Evolutionary conservation across 495 filamentous ascomycete genomes (phyloP).

Genomic region (Penicillium nucicola): DNA sequence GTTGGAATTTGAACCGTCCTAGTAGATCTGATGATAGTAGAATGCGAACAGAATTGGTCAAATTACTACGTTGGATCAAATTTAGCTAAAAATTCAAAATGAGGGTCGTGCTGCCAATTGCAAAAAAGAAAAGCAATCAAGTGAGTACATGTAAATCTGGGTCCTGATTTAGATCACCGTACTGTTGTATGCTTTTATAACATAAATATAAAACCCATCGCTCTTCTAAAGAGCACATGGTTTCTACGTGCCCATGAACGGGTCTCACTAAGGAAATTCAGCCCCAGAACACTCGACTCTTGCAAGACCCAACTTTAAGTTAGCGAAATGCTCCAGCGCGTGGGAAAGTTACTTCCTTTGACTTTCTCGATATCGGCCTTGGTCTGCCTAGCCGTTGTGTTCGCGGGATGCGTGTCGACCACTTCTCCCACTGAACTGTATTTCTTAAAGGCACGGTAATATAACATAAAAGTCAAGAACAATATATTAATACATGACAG

Average conservation of each 20-base stretch:
- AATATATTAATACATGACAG: neutral
- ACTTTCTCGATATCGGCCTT: neutral
- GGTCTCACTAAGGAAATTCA: neutral
- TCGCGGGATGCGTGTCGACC: conserved; percentile 1
- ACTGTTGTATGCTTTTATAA: neutral
- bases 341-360: neutral
- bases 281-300: neutral
- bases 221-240: neutral
- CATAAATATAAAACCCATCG: too few species aligned
- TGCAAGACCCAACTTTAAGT: too few species aligned
- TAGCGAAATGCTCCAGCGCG: neutral
- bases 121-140: too few species aligned
- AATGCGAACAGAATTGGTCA: too few species aligned
- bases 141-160: too few species aligned
- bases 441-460: conserved; percentile 1
- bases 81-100: too few species aligned
- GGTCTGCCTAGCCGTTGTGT: conserved; percentile 1
- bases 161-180: neutral
- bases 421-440: neutral
- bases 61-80: too few species aligned
- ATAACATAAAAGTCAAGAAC: neutral
- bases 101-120: too few species aligned
- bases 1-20: too few species aligned
- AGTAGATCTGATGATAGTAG: too few species aligned
- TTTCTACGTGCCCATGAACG: neutral